Evolutionary conservation across 2,329 filamentous ascomycete genomes (phyloP).

Genomic region (Leptographium radiaticola): DNA sequence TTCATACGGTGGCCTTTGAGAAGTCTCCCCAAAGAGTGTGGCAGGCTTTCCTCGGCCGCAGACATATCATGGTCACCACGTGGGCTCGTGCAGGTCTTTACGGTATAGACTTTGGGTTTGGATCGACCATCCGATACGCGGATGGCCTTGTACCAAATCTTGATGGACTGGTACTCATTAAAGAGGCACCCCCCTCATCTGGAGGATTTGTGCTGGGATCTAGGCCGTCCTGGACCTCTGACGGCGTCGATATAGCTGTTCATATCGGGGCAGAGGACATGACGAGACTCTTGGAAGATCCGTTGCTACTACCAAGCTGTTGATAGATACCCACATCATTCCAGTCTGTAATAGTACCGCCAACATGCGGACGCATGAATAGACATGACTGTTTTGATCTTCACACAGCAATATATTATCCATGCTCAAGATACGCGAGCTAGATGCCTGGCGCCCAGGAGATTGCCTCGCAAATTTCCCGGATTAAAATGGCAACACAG

Average conservation of each 20-base stretch:
- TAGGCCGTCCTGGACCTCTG: slow-evolving; percentile 1
- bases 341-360: not conserved
- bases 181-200: slow-evolving; percentile 3
- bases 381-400: not conserved
- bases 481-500: too few species aligned
- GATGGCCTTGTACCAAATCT: slow-evolving; percentile 1
- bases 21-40: slow-evolving; percentile 1
- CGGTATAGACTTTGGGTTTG: slow-evolving; percentile 3
- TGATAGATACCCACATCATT: not conserved
- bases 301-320: slow-evolving; percentile 2
- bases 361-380: not conserved
- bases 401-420: too few species aligned
- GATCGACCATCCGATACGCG: not conserved
- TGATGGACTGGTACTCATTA: slow-evolving; percentile 2
- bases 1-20: slow-evolving; percentile 5
- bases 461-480: too few species aligned
- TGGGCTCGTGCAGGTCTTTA: slow-evolving; percentile 5
- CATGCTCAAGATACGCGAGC: too few species aligned
- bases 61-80: slow-evolving; percentile 4
- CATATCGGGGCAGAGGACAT: slow-evolving; percentile 1
- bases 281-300: slow-evolving; percentile 2
- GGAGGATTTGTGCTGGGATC: slow-evolving; percentile 1
- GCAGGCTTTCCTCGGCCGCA: slow-evolving; percentile 4
- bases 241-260: slow-evolving; percentile 1
- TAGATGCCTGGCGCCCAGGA: too few species aligned